Conservation (phyloP, 108 stramenopile species). For the Thalassiosira profunda region DNA sequence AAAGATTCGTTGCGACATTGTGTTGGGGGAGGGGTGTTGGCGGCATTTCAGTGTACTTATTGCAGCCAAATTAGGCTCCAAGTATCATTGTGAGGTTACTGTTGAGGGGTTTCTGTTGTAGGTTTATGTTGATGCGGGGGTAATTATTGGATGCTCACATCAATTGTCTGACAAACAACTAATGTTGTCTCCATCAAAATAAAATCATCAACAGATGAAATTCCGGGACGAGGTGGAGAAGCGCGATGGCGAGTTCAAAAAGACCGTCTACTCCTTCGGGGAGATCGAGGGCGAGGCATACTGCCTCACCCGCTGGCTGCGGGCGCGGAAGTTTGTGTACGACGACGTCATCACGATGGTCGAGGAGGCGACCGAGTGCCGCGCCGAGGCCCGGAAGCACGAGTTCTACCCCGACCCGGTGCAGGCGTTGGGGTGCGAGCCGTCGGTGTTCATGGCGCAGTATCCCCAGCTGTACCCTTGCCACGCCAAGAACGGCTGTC, state of each 20-base stretch:
- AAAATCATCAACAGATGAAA: slow-evolving; percentile 36
- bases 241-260: slow-evolving; percentile 48
- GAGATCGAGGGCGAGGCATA: slow-evolving; percentile 48
- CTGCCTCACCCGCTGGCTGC: slow-evolving; percentile 50
- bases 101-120: no score
- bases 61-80: no score
- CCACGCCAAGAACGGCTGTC: slow-evolving; percentile 75
- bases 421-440: slow-evolving; percentile 69
- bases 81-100: no score
- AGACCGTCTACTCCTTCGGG: slow-evolving; percentile 51
- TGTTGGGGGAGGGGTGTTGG: neutral
- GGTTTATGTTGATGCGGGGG: no score
- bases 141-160: no score
- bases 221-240: slow-evolving; percentile 55
- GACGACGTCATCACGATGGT: slow-evolving; percentile 86
- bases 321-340: slow-evolving; percentile 45
- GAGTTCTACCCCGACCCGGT: slow-evolving; percentile 84
- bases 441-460: slow-evolving; percentile 66
- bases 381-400: slow-evolving; percentile 54
- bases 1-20: neutral
- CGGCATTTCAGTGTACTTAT: slow-evolving; percentile 23
- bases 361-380: slow-evolving; percentile 75
- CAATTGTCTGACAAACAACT: slow-evolving; percentile 1
- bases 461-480: slow-evolving; percentile 88
- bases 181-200: neutral